phyloP scores from a whole-genome alignment of 768 basidiomycete species.

The Boletus eberwhitei region DNA sequence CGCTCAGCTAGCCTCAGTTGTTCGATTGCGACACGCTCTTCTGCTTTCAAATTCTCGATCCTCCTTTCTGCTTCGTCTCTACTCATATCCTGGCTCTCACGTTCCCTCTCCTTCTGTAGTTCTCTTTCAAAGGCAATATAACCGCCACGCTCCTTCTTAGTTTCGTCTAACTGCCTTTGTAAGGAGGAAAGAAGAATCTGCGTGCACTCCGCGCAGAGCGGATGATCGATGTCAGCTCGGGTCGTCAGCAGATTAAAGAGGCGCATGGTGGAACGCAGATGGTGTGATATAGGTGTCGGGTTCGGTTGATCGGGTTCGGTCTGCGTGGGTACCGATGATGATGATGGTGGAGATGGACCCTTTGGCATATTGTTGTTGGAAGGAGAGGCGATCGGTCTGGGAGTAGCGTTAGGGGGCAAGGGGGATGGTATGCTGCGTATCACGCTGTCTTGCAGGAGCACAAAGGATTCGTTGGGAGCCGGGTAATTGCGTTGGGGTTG shows the following conservation, averaged over 20 bases:
- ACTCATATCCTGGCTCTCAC: conserved; percentile 57
- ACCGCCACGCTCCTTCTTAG: conserved; percentile 86
- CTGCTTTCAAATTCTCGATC: conserved; percentile 67
- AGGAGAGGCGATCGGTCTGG: conserved; percentile 42
- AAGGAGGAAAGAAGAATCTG: conserved; percentile 73
- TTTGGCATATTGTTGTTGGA: conserved; percentile 32
- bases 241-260: conserved; percentile 76
- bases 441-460: conserved; percentile 82
- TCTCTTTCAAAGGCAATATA: conserved; percentile 93
- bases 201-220: conserved; percentile 93
- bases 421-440: conserved; percentile 66
- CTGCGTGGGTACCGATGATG: conserved; percentile 31
- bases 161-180: conserved; percentile 81
- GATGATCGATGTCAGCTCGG: conserved; percentile 83
- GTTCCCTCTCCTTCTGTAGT: conserved; percentile 75
- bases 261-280: conserved; percentile 69
- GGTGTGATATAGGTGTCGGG: conserved; percentile 74
- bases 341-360: conserved; percentile 19
- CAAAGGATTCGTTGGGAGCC: conserved; percentile 84
- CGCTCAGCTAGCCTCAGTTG: conserved; percentile 74
- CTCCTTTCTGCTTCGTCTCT: conserved; percentile 67
- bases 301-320: conserved; percentile 53
- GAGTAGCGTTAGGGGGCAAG: conserved; percentile 37
- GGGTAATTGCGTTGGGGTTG: conserved; percentile 51
- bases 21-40: conserved; percentile 66